Conservation (phyloP, 163 green algal species). For the Prototheca wickerhamii region DNA sequence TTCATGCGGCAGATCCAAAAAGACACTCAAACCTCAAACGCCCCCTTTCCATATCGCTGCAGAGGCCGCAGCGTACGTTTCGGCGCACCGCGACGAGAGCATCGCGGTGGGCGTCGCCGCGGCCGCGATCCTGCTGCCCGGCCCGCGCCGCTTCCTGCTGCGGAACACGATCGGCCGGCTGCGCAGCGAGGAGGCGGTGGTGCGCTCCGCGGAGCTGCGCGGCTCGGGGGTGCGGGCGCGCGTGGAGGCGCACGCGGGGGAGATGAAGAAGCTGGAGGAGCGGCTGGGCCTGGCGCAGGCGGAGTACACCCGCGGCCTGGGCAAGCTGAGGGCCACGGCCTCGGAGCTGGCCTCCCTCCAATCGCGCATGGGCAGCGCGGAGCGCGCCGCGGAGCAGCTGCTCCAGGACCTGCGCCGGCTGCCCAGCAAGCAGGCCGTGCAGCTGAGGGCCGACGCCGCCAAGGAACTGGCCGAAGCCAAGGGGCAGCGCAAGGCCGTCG, state of each 20-base stretch:
- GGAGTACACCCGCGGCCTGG: constrained; percentile 17
- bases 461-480: not conserved
- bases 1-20: too few relatives aligned
- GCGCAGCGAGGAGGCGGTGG: constrained; percentile 13
- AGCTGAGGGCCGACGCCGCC: not conserved
- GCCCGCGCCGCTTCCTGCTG: constrained; percentile 13
- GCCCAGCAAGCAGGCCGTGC: not conserved
- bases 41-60: constrained; percentile 3
- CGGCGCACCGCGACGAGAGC: constrained; percentile 14
- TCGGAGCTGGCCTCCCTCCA: constrained; percentile 16
- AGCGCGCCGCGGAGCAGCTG: not conserved
- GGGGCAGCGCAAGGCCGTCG: constrained; percentile 10
- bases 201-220: constrained; percentile 12
- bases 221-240: constrained; percentile 3
- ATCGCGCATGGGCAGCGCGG: not conserved
- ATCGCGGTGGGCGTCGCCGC: not conserved
- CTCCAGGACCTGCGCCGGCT: not conserved
- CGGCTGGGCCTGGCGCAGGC: constrained; percentile 10
- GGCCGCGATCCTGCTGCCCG: constrained; percentile 5
- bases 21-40: too few relatives aligned
- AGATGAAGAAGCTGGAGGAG: constrained; percentile 28
- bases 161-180: constrained; percentile 14
- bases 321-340: constrained; percentile 18
- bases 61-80: constrained; percentile 9
- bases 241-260: constrained; percentile 13